Evolutionary conservation across 164 flowering plant genomes (phyloP), one percentile per base, ranked within the genome.

Genomic region (Magnolia officinalis): DNA sequence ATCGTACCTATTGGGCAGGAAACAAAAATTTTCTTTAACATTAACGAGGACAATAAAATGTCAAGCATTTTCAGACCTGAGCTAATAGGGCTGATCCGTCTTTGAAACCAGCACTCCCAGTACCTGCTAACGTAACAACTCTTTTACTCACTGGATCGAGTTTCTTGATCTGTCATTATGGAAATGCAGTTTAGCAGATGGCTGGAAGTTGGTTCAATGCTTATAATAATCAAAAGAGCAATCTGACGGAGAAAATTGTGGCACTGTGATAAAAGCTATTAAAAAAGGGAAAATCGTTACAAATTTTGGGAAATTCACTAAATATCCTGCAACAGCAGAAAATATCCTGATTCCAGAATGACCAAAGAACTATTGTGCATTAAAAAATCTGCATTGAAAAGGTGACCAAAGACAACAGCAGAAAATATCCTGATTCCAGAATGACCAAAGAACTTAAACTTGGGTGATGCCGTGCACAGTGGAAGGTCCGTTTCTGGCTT

Each of bases 101-200:
- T 86, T 84, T 89, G 85, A 93, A 92, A 80, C 98, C 98, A 81
- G 98, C 98, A 82, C 85, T 87, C 50, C 98, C 98, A 49, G 89
- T 88, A 59, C 98, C 98, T 63, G 93, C 93, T 78, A 95, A 10
- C 7, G 98, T 90, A 58, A 67, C 82, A 24, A 93, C 98, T 82
- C 83, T 85, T 77, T 82, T 89, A 76, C 82, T 91, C 20, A 82
- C 79, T 63, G 92, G 88, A 79, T 95, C 92, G 10, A 95, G 86
- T 79, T 84, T 93, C 86, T 93, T 95, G 78, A 93, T 92, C 98
- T 95, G 89, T 66, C 78, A 80, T 52, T 19, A 72, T 21, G 52
- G 19, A 74, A 51, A 78, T 67, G 74, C 69, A 64, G 7, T 51
- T 78, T 13, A 76, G 59, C 67, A 71, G 75, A 50, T 73, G 75